Conservation (phyloP, 805 yeast species). For the Yarrowia sp. region DNA sequence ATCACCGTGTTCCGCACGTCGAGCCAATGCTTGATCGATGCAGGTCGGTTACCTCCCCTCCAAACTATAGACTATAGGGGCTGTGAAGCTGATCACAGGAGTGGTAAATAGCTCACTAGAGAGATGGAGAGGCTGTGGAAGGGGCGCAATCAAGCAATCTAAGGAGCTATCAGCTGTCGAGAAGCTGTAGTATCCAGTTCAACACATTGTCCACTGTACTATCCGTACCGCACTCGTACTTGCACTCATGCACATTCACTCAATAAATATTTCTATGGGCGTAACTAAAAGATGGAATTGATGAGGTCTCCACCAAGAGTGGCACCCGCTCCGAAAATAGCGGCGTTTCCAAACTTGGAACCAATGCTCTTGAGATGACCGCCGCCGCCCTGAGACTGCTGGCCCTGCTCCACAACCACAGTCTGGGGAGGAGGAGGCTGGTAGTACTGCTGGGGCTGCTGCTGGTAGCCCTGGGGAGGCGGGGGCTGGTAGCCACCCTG, state of each 20-base stretch:
- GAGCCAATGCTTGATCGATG: conserved; percentile 1
- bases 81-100: too few species aligned
- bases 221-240: too few species aligned
- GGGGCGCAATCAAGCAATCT: too few species aligned
- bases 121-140: too few species aligned
- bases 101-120: neutral
- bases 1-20: conserved; percentile 20
- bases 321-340: conserved; percentile 96
- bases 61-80: too few species aligned
- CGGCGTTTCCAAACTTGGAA: conserved; percentile 86
- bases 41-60: neutral
- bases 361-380: conserved; percentile 63
- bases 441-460: conserved; percentile 50
- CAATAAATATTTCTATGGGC: conserved; percentile 19
- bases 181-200: too few species aligned
- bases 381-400: conserved; percentile 41
- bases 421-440: conserved; percentile 45
- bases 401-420: conserved; percentile 42
- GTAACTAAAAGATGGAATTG: conserved; percentile 45
- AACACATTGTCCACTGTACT: too few species aligned
- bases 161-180: too few species aligned
- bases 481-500: conserved; percentile 41
- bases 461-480: conserved; percentile 54
- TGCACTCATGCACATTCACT: too few species aligned
- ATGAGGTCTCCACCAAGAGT: conserved; percentile 86